Base-by-base conservation (phyloP, 805 yeast species). In the Yarrowia hollandica region DNA sequence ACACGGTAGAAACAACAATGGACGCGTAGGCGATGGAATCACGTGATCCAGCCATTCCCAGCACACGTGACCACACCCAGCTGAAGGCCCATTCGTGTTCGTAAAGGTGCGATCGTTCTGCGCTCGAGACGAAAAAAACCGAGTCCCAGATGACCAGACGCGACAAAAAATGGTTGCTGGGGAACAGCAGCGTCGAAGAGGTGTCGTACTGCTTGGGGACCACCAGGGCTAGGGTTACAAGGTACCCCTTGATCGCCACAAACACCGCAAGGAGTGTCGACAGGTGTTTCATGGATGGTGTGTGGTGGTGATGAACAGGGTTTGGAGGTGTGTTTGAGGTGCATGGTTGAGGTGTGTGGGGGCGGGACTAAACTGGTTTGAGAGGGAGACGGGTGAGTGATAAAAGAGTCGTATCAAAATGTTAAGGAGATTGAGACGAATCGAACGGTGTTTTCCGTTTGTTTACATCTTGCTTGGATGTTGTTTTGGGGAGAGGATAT, bases 31-130 rank as follows among this genome's bases (percentile, higher is more conserved):
- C 71, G 25, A 28, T 35, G n/a, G 34, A 14, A 2, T 35, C 44
- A 10, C 58, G 58, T 25, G 44, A 35, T 12, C 44, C 34, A 7
- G 21, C 31, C 1, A 52, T 23, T 1, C 44, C 44, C 31, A 52
- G 33, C 1, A 84, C 44, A 21, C 80, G 67, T 75, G 85, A 78
- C 96, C 96, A 92, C 1, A 82, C 67, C 10, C 87, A 87, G 23
- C 95, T 83, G 69, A 89, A 92, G 4, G 95, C 97, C 78, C 82
- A 87, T 71, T 90, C 96, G 69, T 92, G 96, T 71, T 92, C 98
- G 71, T 77, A 91, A n/a, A 73, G 69, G 1, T 77, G 72, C 0
- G 79, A 82, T 14, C 79, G 70, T 9, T 71, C 68, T 30, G 87
- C 81, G 59, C 84, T 69, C 42, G 83, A 82, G 14, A 80, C 69